Base-by-base conservation (phyloP, 768 basidiomycete genomes). In the Panaeolus papilionaceus region DNA sequence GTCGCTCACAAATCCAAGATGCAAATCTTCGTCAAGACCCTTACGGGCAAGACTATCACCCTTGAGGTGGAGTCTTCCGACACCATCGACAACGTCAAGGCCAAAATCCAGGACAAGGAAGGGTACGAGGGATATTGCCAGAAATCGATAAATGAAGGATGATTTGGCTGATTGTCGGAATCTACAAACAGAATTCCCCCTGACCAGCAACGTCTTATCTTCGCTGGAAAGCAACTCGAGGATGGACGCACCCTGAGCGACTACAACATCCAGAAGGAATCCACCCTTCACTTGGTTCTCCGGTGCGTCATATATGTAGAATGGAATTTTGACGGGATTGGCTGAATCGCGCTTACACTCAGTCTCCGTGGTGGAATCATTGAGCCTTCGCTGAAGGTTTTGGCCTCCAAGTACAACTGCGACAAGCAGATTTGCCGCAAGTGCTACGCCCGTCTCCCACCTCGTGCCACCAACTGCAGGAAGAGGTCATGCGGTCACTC, bases 381-480 rank as follows among this genome's bases (percentile, higher is more conserved):
- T 73, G 98, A 99, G 84, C 98, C 98, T 70, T 99, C 98, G 71
- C 85, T 99, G 77, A 98, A 98, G 84, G 95, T 95, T 47, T 89
- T 99, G 69, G 98, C 98, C 67, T 87, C 92, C 79, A 97, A 97
- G 81, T 98, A 96, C 90, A 98, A 98, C 85, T 98, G 96, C 80
- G 95, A 98, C 83, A 97, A 97, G 88, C 94, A 96, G 80, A 98
- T 98, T 76, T 99, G 98, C 89, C 95, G 98, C 82, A 98, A 98
- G 83, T 99, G 98, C 86, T 99, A 99, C 81, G 98, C 98, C 54
- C 97, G 98, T 75, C 97, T 99, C 74, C 97, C 98, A 71, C 97
- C 96, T 64, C 95, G 98, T 79, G 98, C 98, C 42, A 98, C 96
- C 85, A 99, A 99, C 89, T 99, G 98, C 91, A 88, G 97, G 79